Evolutionary conservation across 495 filamentous ascomycete species (phyloP).

Genomic region (Cenococcum geophilum): DNA sequence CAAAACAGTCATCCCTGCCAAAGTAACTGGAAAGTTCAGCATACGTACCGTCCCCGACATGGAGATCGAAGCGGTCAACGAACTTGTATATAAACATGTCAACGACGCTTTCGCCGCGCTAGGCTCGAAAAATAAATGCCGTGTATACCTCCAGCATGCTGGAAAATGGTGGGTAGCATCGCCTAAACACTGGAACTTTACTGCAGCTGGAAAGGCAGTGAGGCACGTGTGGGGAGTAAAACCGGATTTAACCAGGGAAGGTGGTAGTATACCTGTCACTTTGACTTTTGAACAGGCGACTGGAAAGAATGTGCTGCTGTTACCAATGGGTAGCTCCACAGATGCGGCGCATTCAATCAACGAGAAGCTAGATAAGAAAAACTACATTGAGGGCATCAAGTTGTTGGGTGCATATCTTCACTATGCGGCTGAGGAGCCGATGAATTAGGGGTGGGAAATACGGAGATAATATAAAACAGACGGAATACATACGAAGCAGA

Average conservation of each 20-base stretch:
- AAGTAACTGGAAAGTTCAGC: slow-evolving; percentile 95
- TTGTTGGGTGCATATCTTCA: slow-evolving; percentile 91
- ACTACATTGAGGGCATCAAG: slow-evolving; percentile 99
- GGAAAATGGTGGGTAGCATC: slow-evolving; percentile 98
- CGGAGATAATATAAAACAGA: not conserved
- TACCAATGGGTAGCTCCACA: slow-evolving; percentile 95
- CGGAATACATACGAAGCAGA: not conserved
- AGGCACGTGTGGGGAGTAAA: slow-evolving; percentile 85
- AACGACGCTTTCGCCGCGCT: slow-evolving; percentile 74
- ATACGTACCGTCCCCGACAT: slow-evolving; percentile 97
- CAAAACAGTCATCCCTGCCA: slow-evolving; percentile 98
- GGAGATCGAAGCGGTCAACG: slow-evolving; percentile 83
- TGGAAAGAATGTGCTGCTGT: slow-evolving; percentile 92
- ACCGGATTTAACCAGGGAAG: slow-evolving; percentile 94
- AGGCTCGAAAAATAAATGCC: slow-evolving; percentile 81
- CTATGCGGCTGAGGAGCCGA: slow-evolving; percentile 89
- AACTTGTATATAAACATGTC: slow-evolving; percentile 72
- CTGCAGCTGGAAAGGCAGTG: slow-evolving; percentile 84
- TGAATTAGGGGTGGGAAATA: slow-evolving; percentile 17
- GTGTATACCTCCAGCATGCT: slow-evolving; percentile 71
- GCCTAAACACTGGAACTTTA: slow-evolving; percentile 98
- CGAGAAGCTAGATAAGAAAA: slow-evolving; percentile 93
- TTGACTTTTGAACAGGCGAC: slow-evolving; percentile 96
- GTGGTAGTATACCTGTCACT: slow-evolving; percentile 93
- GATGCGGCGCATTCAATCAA: slow-evolving; percentile 97